phyloP scores from a whole-genome alignment of 208 protist genomes.

The Trichomonas vaginalis region DNA sequence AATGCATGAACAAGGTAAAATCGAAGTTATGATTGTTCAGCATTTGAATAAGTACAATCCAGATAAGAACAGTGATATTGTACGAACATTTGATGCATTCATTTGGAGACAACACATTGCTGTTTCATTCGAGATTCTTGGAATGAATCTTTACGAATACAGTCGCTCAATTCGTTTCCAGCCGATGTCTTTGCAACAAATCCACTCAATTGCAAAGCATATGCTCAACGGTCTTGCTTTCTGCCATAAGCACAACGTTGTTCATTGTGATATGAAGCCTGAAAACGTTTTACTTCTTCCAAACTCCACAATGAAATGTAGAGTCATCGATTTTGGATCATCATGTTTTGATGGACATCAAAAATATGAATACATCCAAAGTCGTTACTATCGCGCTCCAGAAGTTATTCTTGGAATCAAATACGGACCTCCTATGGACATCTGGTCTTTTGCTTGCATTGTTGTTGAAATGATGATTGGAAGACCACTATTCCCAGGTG shows the following conservation, averaged over 20 bases:
- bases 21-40: constrained; percentile 30
- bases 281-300: constrained; percentile 43
- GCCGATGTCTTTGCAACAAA: constrained; percentile 33
- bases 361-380: constrained; percentile 75
- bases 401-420: constrained; percentile 54
- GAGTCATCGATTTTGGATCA: constrained; percentile 50
- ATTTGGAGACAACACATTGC: constrained; percentile 35
- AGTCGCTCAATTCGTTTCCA: constrained; percentile 26
- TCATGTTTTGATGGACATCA: constrained; percentile 49
- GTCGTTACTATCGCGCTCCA: constrained; percentile 65
- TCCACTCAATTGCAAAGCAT: constrained; percentile 31
- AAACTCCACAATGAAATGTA: constrained; percentile 21
- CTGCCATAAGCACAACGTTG: constrained; percentile 16
- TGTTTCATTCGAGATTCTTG: constrained; percentile 41
- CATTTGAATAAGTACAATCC: constrained; percentile 28
- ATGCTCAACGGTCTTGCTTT: constrained; percentile 32
- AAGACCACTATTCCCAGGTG: constrained; percentile 23
- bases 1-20: constrained; percentile 33
- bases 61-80: constrained; percentile 16
- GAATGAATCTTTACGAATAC: constrained; percentile 39
- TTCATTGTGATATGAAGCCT: constrained; percentile 47
- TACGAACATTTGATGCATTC: constrained; percentile 29
- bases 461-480: constrained; percentile 90
- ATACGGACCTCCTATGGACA: constrained; percentile 38
- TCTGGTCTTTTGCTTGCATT: constrained; percentile 93